Percentiles rank a stretch among this genome's conserved stretches.
These are phyloP conservation scores for Ailanthus altissimus DNA, from an alignment of 345 rosid species.

Conservation along the genomic window DNA sequence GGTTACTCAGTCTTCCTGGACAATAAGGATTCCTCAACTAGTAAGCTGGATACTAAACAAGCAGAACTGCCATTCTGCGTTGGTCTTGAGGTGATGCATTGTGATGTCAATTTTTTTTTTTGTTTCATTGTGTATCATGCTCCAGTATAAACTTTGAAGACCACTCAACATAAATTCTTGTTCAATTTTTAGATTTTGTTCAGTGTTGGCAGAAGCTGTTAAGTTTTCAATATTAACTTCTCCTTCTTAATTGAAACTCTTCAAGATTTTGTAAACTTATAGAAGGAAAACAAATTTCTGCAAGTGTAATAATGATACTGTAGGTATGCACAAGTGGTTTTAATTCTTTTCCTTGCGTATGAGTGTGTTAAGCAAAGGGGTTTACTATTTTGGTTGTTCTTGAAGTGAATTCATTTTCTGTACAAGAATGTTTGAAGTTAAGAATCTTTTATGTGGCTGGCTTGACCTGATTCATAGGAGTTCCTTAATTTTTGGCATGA, in stretches of 20 bases:
- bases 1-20: conserved; percentile 49
- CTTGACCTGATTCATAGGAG: neutral
- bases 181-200: neutral
- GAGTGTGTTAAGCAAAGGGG: neutral
- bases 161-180: neutral
- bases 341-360: neutral
- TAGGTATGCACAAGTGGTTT: neutral
- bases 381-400: neutral
- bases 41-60: conserved; percentile 23
- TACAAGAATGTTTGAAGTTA: neutral
- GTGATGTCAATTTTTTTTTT: conserved; percentile 12
- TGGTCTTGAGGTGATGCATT: conserved; percentile 44
- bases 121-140: neutral
- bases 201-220: neutral
- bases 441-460: neutral
- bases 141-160: neutral
- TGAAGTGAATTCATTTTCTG: too few relatives aligned
- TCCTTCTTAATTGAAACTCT: neutral
- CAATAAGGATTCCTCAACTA: conserved; percentile 30
- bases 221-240: neutral
- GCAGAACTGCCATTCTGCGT: conserved; percentile 44
- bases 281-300: neutral
- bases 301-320: neutral
- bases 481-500: neutral
- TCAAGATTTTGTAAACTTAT: neutral